Percentiles rank a stretch among this genome's conserved stretches.
These are phyloP conservation scores for Penicillium verhagenii DNA, from an alignment of 495 filamentous ascomycete genomes.

Conservation along the genomic window DNA sequence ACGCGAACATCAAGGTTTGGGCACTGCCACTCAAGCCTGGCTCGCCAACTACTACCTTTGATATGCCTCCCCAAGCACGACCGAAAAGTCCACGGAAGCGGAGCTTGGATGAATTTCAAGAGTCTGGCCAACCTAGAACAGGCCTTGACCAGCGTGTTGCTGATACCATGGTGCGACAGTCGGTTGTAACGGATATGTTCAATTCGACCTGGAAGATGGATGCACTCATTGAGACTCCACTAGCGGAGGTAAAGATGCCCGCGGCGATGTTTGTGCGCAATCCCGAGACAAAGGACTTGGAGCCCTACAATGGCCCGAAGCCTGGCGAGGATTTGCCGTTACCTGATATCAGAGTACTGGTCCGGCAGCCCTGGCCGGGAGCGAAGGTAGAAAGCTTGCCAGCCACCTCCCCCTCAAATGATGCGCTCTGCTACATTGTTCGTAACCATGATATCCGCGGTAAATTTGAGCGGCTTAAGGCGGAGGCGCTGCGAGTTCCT, in stretches of 20 bases:
- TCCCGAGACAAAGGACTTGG: conserved; percentile 58
- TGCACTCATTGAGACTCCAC: conserved; percentile 58
- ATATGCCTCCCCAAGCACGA: conserved; percentile 3
- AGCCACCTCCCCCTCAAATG: conserved; percentile 56
- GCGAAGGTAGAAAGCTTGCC: conserved; percentile 63
- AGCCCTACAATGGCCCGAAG: conserved; percentile 64
- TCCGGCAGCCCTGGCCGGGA: conserved; percentile 82
- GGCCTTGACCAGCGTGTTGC: conserved; percentile 26
- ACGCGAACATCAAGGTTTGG: conserved; percentile 79
- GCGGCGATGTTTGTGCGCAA: conserved; percentile 70
- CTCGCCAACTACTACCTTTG: background rate
- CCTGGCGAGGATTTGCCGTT: conserved; percentile 49
- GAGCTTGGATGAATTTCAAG: conserved; percentile 57
- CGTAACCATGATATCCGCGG: conserved; percentile 72
- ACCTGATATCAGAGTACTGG: conserved; percentile 69
- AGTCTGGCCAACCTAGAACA: conserved; percentile 19
- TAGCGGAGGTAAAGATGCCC: conserved; percentile 65
- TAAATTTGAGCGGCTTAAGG: conserved; percentile 69
- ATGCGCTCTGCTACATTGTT: conserved; percentile 83
- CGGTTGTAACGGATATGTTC: conserved; percentile 77
- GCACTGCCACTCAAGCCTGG: conserved; percentile 59
- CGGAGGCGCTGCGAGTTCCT: conserved; percentile 56
- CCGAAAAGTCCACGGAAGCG: conserved; percentile 55
- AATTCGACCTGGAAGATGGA: conserved; percentile 73
- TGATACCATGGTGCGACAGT: conserved; percentile 53